Evolutionary conservation across 2,329 filamentous ascomycete species (phyloP), one percentile per base, ranked within the genome.

Genomic region (Aspergillus clavatus): DNA sequence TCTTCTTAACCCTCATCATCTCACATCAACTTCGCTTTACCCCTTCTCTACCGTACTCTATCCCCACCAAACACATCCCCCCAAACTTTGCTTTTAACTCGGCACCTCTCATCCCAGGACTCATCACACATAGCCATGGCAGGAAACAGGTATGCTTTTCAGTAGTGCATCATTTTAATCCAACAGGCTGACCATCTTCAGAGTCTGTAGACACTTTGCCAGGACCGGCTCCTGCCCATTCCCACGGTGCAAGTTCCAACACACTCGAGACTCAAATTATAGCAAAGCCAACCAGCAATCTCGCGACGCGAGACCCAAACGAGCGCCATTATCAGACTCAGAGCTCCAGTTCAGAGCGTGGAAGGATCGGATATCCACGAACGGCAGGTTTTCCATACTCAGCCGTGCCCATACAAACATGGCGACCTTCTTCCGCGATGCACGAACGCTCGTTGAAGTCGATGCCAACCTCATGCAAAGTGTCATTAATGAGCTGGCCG

Each of bases 401-500:
- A 45, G 42, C 18, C 50, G 39, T n/a, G n/a, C n/a, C n/a, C 10
- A 16, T 7, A 31, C 11, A 10, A 12, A 14, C 23, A n/a, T n/a
- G 43, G 42, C 7, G 12, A 18, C 16, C 10, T 54, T 68, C 19
- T 65, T 67, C 38, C 42, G 46, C 26, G 43, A 52, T 33, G 61
- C 54, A n/a, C 53, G 39, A 29, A 42, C 36, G 37, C 53, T 65
- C 6, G 52, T 65, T 23, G 46, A 58, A 3, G 41, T 46, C 4
- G 53, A 59, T 31, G 55, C 48, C 8, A 45, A 48, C 21, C 49
- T 47, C 0, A 40, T 56, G 7, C 64, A 68, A 37, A 47, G 59
- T 19, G 59, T 68, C 5, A 57, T 67, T 33, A 48, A 44, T 5
- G 47, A 38, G 23, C 56, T 68, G 3, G 48, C 65, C 7, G 50